Percentiles rank a stretch among this genome's conserved stretches.
Conservation (phyloP, 2,329 filamentous ascomycete genomes). For the Cercospora nicotianae region DNA sequence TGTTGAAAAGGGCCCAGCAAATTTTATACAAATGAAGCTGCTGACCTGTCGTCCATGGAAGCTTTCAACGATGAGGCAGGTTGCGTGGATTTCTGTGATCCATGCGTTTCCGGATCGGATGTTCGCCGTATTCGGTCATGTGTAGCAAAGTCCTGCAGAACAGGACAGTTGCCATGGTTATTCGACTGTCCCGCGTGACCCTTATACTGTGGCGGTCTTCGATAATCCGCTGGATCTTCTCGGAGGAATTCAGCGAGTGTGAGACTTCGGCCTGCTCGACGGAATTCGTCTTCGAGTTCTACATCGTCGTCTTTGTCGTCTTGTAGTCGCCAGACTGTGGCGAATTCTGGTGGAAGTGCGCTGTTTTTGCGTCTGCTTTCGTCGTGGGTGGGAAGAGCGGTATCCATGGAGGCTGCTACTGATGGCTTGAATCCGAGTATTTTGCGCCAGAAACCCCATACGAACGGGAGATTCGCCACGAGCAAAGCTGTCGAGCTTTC, state of each 20-base stretch:
- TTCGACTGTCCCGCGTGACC: background rate
- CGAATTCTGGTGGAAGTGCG: conserved; percentile 14
- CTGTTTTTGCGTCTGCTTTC: conserved; percentile 12
- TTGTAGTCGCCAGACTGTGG: conserved; percentile 10
- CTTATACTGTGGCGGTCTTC: background rate
- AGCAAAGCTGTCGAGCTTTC: conserved; percentile 61
- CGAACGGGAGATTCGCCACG: conserved; percentile 62
- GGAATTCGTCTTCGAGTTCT: conserved; percentile 8
- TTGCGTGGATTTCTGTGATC: conserved; percentile 1
- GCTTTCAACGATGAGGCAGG: background rate
- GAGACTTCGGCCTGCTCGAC: conserved; percentile 6
- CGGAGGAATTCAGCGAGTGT: conserved; percentile 7
- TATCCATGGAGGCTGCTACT: conserved; percentile 3
- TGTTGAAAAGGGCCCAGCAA: background rate
- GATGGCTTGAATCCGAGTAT: conserved; percentile 37
- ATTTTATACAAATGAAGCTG: conserved; percentile 7
- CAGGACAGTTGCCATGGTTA: background rate
- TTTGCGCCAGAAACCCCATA: conserved; percentile 56
- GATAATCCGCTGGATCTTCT: background rate
- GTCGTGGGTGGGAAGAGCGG: background rate
- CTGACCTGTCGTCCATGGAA: conserved; percentile 2
- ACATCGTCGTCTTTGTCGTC: conserved; percentile 3
- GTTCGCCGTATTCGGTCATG: background rate
- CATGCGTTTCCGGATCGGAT: conserved; percentile 1
- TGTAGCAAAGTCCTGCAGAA: background rate